These are phyloP conservation scores for Paraconiothyrium sp. DNA, from an alignment of 2,329 filamentous ascomycete genomes.

Conservation along the genomic window DNA sequence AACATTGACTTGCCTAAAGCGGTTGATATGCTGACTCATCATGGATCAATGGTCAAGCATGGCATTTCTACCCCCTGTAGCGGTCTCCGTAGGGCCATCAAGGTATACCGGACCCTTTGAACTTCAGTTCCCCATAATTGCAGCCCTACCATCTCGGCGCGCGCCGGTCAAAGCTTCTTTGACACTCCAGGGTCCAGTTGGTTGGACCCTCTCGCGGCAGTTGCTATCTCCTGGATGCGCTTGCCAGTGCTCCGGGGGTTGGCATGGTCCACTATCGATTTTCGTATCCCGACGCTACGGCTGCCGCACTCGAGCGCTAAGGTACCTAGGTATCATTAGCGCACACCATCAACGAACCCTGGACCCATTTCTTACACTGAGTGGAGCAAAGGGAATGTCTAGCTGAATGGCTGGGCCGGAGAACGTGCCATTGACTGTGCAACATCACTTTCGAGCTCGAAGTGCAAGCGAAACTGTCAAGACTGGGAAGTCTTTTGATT, in stretches of 20 bases:
- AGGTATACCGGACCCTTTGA: not conserved
- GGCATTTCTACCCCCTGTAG: not conserved
- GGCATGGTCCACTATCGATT: not conserved
- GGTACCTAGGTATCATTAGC: not conserved
- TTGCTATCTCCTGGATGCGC: not conserved
- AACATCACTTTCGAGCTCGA: too few species aligned
- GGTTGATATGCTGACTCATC: not conserved
- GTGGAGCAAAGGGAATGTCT: not conserved
- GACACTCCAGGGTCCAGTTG: not conserved
- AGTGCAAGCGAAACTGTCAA: not conserved
- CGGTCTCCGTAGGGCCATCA: not conserved
- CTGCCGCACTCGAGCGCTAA: not conserved
- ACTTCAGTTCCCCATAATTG: slow-evolving; percentile 1
- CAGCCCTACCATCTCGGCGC: not conserved
- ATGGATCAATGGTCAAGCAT: not conserved
- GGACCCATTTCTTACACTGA: not conserved
- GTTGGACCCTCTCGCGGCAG: not conserved
- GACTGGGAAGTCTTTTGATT: not conserved
- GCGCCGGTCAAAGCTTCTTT: not conserved
- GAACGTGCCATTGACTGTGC: too few species aligned
- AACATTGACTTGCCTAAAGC: not conserved
- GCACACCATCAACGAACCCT: not conserved
- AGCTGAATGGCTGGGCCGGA: not conserved
- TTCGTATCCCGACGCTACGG: slow-evolving; percentile 12
- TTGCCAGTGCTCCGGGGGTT: not conserved